These are phyloP conservation scores for Venturia nashicola DNA, from an alignment of 2,329 filamentous ascomycete species.

Conservation along the genomic window DNA sequence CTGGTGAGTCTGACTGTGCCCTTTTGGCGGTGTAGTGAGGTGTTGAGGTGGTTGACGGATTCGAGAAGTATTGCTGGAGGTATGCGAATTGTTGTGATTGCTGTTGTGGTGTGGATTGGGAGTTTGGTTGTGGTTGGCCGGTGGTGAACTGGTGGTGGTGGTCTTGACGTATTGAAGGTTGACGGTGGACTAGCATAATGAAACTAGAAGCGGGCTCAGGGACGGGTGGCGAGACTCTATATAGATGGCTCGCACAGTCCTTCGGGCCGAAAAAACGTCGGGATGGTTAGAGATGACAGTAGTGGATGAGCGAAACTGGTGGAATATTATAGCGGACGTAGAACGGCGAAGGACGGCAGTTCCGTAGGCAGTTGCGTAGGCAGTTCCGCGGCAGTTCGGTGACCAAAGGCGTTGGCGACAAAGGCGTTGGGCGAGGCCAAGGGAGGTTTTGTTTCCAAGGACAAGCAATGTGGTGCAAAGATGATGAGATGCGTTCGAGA, in stretches of 20 bases:
- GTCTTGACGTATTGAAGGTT: not conserved
- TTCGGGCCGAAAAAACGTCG: not conserved
- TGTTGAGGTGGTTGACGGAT: not conserved
- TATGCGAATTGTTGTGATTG: not conserved
- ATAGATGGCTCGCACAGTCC: not conserved
- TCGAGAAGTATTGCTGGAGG: not conserved
- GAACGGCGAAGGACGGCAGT: not conserved
- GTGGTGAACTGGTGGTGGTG: not conserved
- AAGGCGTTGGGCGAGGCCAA: not conserved
- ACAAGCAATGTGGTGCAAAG: not conserved
- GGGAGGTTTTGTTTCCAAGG: not conserved
- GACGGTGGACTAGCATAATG: slow-evolving; percentile 1
- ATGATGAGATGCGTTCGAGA: too few species aligned
- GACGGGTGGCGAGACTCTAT: slow-evolving; percentile 3
- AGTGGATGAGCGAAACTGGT: not conserved
- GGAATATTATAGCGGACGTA: not conserved
- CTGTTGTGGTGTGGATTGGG: not conserved
- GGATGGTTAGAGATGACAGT: not conserved
- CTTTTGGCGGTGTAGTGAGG: not conserved
- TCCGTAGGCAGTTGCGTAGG: not conserved
- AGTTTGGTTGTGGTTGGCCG: not conserved
- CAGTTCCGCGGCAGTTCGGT: too few species aligned
- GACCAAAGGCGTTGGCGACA: too few species aligned
- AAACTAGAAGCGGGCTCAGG: not conserved
- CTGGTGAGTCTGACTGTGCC: not conserved